phyloP scores from a whole-genome alignment of 2,329 filamentous ascomycete species.

The Shiraia bambusicola region DNA sequence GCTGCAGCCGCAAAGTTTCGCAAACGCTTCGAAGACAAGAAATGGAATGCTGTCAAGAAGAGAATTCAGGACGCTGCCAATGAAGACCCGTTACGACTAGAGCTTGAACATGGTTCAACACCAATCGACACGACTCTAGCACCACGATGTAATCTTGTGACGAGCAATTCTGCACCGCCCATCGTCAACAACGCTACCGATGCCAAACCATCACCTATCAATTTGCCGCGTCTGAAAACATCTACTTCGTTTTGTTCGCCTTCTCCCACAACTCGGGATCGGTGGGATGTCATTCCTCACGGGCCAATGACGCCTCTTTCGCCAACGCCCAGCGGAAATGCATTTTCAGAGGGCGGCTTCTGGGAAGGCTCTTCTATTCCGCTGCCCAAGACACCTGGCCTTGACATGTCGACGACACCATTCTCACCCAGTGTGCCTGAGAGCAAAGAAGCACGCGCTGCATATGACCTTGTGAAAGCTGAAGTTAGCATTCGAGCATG shows the following conservation, averaged over 20 bases:
- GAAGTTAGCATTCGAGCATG: slow-evolving; percentile 7
- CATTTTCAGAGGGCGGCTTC: slow-evolving; percentile 19
- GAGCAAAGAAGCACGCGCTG: slow-evolving; percentile 2
- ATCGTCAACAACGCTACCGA: background rate
- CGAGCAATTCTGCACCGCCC: slow-evolving; percentile 5
- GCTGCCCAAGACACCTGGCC: slow-evolving; percentile 5
- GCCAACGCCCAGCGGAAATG: slow-evolving; percentile 14
- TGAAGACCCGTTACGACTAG: slow-evolving; percentile 9
- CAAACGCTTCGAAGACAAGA: slow-evolving; percentile 11
- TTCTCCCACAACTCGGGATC: slow-evolving; percentile 11
- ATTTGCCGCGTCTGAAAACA: slow-evolving; percentile 4
- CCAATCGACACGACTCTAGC: background rate
- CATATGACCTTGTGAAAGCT: slow-evolving; percentile 4
- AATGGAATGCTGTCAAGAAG: slow-evolving; percentile 6
- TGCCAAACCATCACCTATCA: background rate
- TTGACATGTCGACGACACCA: slow-evolving; percentile 3
- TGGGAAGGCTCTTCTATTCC: slow-evolving; percentile 12
- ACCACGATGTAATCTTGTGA: background rate
- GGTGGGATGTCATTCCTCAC: slow-evolving; percentile 15
- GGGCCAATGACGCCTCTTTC: slow-evolving; percentile 18
- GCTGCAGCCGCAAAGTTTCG: slow-evolving; percentile 13
- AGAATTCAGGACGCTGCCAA: slow-evolving; percentile 1
- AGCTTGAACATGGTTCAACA: background rate
- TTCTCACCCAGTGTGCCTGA: slow-evolving; percentile 1
- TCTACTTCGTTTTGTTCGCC: background rate